These are phyloP conservation scores for Candida saitoana DNA, from an alignment of 805 yeast genomes.

Conservation along the genomic window DNA sequence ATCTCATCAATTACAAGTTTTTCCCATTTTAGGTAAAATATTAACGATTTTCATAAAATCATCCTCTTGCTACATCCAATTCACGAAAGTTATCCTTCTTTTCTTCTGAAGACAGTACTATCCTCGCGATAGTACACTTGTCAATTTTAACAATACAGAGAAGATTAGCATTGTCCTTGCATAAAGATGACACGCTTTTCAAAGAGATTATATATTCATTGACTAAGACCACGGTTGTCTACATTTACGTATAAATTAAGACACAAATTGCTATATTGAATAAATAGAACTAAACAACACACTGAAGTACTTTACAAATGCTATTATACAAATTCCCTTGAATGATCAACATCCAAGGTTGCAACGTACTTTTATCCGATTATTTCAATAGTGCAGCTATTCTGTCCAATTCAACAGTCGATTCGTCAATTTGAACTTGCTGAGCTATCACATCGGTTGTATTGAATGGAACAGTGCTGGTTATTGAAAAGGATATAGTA, in stretches of 20 bases:
- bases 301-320: too few relatives aligned
- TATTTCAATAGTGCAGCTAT: not conserved
- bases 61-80: not conserved
- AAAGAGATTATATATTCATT: too few relatives aligned
- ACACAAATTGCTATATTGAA: too few relatives aligned
- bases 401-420: not conserved
- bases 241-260: too few relatives aligned
- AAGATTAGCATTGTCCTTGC: slow-evolving; percentile 99
- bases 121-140: slow-evolving; percentile 61
- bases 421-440: not conserved
- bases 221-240: too few relatives aligned
- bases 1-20: too few relatives aligned
- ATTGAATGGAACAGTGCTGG: not conserved
- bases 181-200: slow-evolving; percentile 99
- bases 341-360: not conserved
- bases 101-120: too few relatives aligned
- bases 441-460: not conserved
- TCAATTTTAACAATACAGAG: slow-evolving; percentile 99
- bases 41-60: not conserved
- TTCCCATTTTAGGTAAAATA: too few relatives aligned
- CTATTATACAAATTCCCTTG: too few relatives aligned
- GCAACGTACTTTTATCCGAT: not conserved
- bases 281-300: too few relatives aligned
- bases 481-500: not conserved
- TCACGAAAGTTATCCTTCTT: not conserved